Evolutionary conservation across 495 filamentous ascomycete species (phyloP).

Genomic region (Talaromyces ruber): DNA sequence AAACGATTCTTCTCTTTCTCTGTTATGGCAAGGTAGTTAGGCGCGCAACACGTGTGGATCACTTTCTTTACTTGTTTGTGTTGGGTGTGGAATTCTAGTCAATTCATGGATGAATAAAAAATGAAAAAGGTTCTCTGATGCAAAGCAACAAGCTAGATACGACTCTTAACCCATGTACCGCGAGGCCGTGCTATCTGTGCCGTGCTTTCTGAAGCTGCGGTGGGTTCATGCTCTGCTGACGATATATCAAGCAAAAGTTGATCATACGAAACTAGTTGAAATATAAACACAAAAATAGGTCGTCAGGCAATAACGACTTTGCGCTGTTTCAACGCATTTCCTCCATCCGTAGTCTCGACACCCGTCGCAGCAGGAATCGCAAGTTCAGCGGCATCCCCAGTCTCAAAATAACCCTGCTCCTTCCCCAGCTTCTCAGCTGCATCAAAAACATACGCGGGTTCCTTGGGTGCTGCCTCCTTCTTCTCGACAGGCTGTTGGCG

Average conservation of each 20-base stretch:
- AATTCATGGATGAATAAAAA: background rate
- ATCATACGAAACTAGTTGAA: background rate
- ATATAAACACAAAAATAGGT: background rate
- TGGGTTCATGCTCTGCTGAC: background rate
- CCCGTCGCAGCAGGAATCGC: conserved; percentile 16
- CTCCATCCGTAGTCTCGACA: background rate
- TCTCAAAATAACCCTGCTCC: conserved; percentile 23
- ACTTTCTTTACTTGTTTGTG: conserved; percentile 3
- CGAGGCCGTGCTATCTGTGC: background rate
- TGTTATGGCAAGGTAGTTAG: conserved; percentile 5
- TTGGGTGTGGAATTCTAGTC: background rate
- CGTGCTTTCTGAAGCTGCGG: background rate
- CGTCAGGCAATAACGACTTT: background rate
- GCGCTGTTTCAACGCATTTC: conserved; percentile 1
- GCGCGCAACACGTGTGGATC: background rate
- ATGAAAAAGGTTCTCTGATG: background rate
- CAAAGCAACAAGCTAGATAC: background rate
- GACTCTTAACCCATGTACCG: background rate
- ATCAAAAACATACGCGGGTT: conserved; percentile 25
- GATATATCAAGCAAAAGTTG: background rate
- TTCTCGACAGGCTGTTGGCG: conserved; percentile 25
- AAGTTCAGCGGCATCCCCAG: conserved; percentile 18
- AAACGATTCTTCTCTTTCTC: background rate
- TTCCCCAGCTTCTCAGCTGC: conserved; percentile 26
- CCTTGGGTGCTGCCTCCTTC: conserved; percentile 2